Percentiles rank a stretch among this genome's conserved stretches.
Evolutionary conservation across 495 filamentous ascomycete species (phyloP).

Genomic region (Neurospora sp.): DNA sequence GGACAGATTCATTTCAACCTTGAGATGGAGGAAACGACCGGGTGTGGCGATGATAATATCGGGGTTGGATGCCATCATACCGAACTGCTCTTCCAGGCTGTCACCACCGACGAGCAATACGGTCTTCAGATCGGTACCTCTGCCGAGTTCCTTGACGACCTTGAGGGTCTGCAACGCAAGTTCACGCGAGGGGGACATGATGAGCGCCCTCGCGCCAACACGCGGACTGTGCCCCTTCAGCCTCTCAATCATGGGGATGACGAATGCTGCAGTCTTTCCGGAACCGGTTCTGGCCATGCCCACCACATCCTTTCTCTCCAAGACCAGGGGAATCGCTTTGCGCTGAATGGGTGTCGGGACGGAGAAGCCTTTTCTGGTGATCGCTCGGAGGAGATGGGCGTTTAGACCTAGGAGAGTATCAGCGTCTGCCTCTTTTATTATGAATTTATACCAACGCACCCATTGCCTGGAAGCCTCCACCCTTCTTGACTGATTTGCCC

Average conservation of each 20-base stretch:
- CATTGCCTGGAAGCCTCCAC: slow-evolving; percentile 95
- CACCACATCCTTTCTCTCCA: slow-evolving; percentile 85
- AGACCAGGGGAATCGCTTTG: slow-evolving; percentile 84
- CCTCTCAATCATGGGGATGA: slow-evolving; percentile 95
- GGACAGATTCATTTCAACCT: slow-evolving; percentile 89
- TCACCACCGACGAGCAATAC: slow-evolving; percentile 91
- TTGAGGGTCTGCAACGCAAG: slow-evolving; percentile 90
- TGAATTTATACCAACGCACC: slow-evolving; percentile 33
- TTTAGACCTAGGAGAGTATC: slow-evolving; percentile 49
- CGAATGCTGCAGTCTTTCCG: slow-evolving; percentile 94
- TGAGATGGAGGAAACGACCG: slow-evolving; percentile 87
- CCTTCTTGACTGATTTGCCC: slow-evolving; percentile 79
- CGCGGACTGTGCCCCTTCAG: slow-evolving; percentile 79
- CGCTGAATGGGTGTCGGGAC: slow-evolving; percentile 96
- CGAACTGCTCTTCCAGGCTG: slow-evolving; percentile 91
- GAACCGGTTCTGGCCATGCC: slow-evolving; percentile 96
- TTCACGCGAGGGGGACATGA: slow-evolving; percentile 87
- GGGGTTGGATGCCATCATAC: slow-evolving; percentile 83
- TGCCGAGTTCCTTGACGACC: slow-evolving; percentile 87
- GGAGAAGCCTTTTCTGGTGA: slow-evolving; percentile 84
- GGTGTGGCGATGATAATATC: slow-evolving; percentile 96
- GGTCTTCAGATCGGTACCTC: slow-evolving; percentile 80
- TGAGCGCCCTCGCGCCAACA: slow-evolving; percentile 73
- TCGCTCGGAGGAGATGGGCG: slow-evolving; percentile 71
- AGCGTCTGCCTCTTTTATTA: slow-evolving; percentile 1